Evolutionary conservation across 2,329 filamentous ascomycete species (phyloP).

Genomic region (Aureobasidium sp.): DNA sequence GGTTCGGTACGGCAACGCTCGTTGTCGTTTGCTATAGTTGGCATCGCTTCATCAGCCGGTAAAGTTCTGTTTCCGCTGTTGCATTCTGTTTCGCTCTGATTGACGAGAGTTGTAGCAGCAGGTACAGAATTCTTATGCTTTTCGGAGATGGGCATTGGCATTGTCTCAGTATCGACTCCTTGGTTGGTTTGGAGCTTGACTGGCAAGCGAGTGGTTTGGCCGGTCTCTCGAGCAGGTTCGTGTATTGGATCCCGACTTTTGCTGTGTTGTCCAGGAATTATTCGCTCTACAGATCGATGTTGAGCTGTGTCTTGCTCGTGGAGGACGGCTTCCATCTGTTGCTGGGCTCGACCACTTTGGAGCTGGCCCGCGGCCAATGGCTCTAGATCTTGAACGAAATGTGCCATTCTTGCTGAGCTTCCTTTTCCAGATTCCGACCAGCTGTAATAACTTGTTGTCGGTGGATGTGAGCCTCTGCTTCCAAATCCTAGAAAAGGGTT

Average conservation of each 20-base stretch:
- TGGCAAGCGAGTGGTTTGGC: not conserved
- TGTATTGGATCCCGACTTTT: not conserved
- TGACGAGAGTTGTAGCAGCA: not conserved
- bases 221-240: not conserved
- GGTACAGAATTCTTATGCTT: not conserved
- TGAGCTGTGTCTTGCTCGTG: not conserved
- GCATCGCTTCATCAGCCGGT: not conserved
- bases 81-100: not conserved
- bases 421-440: not conserved
- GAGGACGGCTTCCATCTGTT: not conserved
- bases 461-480: constrained; percentile 23
- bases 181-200: not conserved
- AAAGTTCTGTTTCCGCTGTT: not conserved
- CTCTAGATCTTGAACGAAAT: not conserved
- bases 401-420: not conserved
- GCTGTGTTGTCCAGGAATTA: not conserved
- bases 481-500: constrained; percentile 31
- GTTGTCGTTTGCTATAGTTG: not conserved
- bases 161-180: not conserved
- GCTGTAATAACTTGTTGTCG: constrained; percentile 19
- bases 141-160: not conserved
- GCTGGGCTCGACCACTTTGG: not conserved
- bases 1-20: not conserved
- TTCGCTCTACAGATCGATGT: not conserved
- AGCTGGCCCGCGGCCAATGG: not conserved